phyloP scores from a whole-genome alignment of 2,329 filamentous ascomycete species.

The Aspergillus persii region DNA sequence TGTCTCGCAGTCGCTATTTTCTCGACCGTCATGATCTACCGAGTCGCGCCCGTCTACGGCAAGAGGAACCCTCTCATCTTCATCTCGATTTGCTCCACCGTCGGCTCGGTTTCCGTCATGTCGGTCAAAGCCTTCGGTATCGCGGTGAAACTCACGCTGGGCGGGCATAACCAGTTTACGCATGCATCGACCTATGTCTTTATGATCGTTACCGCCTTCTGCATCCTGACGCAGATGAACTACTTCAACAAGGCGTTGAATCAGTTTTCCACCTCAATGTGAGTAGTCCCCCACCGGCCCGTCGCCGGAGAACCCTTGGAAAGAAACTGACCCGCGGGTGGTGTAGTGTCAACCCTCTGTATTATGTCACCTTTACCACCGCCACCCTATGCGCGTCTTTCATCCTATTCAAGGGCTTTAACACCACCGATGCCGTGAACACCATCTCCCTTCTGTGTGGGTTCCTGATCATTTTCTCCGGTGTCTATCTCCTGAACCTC shows the following conservation, averaged over 20 bases:
- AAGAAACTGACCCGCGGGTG: constrained; percentile 9
- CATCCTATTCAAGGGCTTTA: constrained; percentile 93
- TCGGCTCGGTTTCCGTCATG: constrained; percentile 98
- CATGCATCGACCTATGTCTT: constrained; percentile 97
- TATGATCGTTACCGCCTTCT: constrained; percentile 85
- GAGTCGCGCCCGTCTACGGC: constrained; percentile 81
- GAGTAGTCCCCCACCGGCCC: constrained; percentile 39
- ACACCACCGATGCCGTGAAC: constrained; percentile 87
- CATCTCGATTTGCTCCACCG: constrained; percentile 95
- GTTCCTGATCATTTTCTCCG: constrained; percentile 91
- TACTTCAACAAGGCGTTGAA: constrained; percentile 99
- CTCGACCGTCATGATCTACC: constrained; percentile 93
- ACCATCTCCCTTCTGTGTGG: constrained; percentile 89
- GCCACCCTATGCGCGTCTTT: constrained; percentile 92
- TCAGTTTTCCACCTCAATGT: constrained; percentile 97
- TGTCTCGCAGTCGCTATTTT: constrained; percentile 77
- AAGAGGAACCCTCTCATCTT: constrained; percentile 96
- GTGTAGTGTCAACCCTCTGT: constrained; percentile 82
- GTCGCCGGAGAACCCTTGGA: not conserved
- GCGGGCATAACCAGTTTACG: constrained; percentile 90
- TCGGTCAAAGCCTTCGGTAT: constrained; percentile 98
- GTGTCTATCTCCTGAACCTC: constrained; percentile 94
- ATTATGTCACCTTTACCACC: constrained; percentile 97
- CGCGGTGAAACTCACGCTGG: constrained; percentile 90
- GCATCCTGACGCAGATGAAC: constrained; percentile 99